phyloP scores from a whole-genome alignment of 768 basidiomycete genomes.

The Infundibulicybe gibba region DNA sequence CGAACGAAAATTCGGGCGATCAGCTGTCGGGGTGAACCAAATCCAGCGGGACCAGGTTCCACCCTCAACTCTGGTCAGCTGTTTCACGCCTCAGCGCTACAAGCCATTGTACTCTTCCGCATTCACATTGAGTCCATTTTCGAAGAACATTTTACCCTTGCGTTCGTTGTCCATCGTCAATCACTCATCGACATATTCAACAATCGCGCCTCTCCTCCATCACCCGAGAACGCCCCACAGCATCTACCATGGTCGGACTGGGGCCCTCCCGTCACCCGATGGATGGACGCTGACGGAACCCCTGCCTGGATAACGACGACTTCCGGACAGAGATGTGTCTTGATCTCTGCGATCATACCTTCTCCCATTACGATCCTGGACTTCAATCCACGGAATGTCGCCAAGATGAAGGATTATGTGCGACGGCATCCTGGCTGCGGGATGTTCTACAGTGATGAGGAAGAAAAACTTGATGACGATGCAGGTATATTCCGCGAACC shows the following conservation, averaged over 20 bases:
- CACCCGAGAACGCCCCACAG: not conserved
- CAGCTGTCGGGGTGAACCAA: constrained; percentile 38
- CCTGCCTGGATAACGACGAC: constrained; percentile 38
- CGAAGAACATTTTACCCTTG: constrained; percentile 11
- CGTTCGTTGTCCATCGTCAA: constrained; percentile 31
- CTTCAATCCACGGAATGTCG: not conserved
- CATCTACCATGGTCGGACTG: constrained; percentile 23
- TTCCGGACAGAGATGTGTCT: constrained; percentile 26
- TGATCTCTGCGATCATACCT: constrained; percentile 7
- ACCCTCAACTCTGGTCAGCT: constrained; percentile 10
- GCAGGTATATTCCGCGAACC: not conserved
- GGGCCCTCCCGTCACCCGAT: constrained; percentile 28
- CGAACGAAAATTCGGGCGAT: constrained; percentile 18
- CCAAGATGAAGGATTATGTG: not conserved
- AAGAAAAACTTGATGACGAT: not conserved
- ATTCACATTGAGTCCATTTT: constrained; percentile 13
- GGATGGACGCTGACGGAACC: constrained; percentile 22
- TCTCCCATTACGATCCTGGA: not conserved
- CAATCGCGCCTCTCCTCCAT: too few relatives aligned
- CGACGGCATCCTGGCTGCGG: not conserved
- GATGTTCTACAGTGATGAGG: not conserved
- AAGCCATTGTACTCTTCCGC: constrained; percentile 32
- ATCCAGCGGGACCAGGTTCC: constrained; percentile 20
- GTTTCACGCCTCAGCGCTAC: constrained; percentile 17
- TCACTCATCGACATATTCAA: constrained; percentile 11